These are phyloP conservation scores for Pterulicium gracile DNA, from an alignment of 1,284 basidiomycete genomes.

Conservation along the genomic window DNA sequence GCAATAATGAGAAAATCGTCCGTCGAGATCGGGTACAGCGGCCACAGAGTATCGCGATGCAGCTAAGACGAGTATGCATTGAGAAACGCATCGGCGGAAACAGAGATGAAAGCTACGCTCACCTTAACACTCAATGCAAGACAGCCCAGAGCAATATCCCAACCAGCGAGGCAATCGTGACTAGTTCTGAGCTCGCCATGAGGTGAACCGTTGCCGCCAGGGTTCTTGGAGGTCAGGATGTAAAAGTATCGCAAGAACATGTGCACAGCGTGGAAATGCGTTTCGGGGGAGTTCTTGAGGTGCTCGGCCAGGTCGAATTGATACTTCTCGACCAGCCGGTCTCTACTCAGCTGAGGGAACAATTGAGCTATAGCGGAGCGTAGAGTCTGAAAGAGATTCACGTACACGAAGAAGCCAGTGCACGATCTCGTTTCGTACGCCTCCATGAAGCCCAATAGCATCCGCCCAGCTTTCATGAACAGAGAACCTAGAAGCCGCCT, in stretches of 20 bases:
- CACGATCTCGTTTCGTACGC: not conserved
- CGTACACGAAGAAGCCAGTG: not conserved
- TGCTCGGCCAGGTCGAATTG: not conserved
- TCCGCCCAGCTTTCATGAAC: not conserved
- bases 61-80: not conserved
- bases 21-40: not conserved
- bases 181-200: not conserved
- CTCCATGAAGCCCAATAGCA: not conserved
- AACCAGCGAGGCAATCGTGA: not conserved
- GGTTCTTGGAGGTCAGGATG: not conserved
- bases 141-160: not conserved
- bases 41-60: not conserved
- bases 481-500: not conserved
- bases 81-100: not conserved
- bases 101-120: too few species aligned
- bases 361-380: too few species aligned
- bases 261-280: not conserved
- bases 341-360: not conserved
- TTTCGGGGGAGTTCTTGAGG: not conserved
- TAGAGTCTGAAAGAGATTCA: not conserved
- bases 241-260: not conserved
- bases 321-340: not conserved
- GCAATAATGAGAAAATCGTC: not conserved
- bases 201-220: not conserved
- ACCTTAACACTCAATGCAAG: not conserved